A percentile compares a stretch with the other conserved stretches of the same genome.
Conservation (phyloP, 1,284 basidiomycete species). For the Mycena sp. region DNA sequence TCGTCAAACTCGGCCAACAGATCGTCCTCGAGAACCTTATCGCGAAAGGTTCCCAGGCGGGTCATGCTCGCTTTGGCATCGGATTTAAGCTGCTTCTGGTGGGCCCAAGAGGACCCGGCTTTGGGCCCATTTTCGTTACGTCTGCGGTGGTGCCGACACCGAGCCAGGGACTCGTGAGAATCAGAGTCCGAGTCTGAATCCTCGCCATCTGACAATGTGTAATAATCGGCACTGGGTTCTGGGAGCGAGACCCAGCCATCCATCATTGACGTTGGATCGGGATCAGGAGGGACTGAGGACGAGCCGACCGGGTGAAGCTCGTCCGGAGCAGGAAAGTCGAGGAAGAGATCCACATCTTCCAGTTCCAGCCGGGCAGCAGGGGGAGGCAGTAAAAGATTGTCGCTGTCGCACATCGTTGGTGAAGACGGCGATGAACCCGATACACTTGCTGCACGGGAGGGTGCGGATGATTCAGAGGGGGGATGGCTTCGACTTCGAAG, state of each 20-base stretch:
- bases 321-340: background rate
- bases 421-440: background rate
- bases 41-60: background rate
- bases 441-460: background rate
- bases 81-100: background rate
- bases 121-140: background rate
- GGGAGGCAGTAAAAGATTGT: background rate
- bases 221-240: background rate
- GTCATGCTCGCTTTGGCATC: background rate
- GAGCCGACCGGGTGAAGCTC: no score
- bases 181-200: slow-evolving; percentile 8
- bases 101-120: slow-evolving; percentile 1
- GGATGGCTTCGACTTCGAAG: background rate
- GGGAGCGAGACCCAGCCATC: background rate
- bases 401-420: background rate
- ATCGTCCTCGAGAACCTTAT: background rate
- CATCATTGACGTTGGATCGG: background rate
- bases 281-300: background rate
- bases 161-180: background rate
- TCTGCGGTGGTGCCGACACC: background rate
- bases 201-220: background rate
- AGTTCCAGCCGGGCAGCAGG: no score
- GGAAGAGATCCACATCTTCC: slow-evolving; percentile 3
- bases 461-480: background rate
- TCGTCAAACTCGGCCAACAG: background rate